phyloP scores from a whole-genome alignment of 306 rosid species.

The Cotoneaster glaucophyllus region DNA sequence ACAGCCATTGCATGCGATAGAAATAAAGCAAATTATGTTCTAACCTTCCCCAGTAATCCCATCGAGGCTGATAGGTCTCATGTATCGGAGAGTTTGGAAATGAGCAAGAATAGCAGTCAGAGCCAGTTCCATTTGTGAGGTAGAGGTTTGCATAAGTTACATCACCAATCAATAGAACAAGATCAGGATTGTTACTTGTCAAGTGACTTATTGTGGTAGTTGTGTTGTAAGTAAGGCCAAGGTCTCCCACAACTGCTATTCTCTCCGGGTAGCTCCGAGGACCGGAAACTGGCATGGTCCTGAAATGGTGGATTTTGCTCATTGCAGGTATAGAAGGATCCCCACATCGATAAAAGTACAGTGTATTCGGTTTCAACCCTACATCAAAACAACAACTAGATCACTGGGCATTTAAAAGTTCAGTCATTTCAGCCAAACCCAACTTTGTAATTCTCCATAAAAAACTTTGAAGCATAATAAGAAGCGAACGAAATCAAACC shows the following conservation, averaged over 20 bases:
- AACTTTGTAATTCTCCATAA: background rate
- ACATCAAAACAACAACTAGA: background rate
- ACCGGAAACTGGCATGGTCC: slow-evolving; percentile 64
- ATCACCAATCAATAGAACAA: slow-evolving; percentile 69
- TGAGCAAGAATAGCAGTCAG: slow-evolving; percentile 73
- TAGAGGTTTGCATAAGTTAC: slow-evolving; percentile 70
- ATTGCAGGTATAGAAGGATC: slow-evolving; percentile 58
- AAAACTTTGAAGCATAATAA: background rate
- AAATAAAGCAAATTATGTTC: background rate
- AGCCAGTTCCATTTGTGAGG: slow-evolving; percentile 80
- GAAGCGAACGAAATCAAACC: slow-evolving; percentile 25
- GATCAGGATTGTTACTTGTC: slow-evolving; percentile 60
- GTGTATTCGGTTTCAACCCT: slow-evolving; percentile 65
- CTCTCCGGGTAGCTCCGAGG: slow-evolving; percentile 54
- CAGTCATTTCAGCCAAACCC: background rate
- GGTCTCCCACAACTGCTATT: slow-evolving; percentile 74
- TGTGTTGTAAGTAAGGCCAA: slow-evolving; percentile 67
- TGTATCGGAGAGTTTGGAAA: slow-evolving; percentile 69
- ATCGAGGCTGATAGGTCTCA: slow-evolving; percentile 85
- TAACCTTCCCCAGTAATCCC: slow-evolving; percentile 97
- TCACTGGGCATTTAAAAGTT: background rate
- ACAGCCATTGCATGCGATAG: slow-evolving; percentile 30
- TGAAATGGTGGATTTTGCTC: slow-evolving; percentile 52
- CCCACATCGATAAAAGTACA: slow-evolving; percentile 68
- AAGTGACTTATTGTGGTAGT: slow-evolving; percentile 68